These are phyloP conservation scores for Tubosaeta brunneosetosa DNA, from an alignment of 768 basidiomycete genomes.

Conservation along the genomic window DNA sequence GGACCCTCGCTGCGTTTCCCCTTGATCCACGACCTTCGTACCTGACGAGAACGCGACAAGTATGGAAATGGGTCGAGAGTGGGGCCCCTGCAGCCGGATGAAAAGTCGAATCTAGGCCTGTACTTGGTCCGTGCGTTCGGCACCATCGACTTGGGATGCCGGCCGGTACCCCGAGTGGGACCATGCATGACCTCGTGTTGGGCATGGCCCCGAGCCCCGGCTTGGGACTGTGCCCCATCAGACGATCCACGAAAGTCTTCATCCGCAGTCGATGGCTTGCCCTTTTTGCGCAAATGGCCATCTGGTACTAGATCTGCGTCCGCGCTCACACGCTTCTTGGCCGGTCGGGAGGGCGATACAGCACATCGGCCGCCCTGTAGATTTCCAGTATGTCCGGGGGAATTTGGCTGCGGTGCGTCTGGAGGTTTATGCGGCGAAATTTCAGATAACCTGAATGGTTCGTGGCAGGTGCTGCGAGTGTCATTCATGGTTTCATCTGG, in stretches of 20 bases:
- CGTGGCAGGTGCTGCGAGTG: not conserved
- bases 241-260: conserved; percentile 14
- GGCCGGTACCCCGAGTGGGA: conserved; percentile 5
- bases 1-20: conserved; percentile 7
- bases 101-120: conserved; percentile 14
- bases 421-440: conserved; percentile 41
- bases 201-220: not conserved
- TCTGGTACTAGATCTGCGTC: conserved; percentile 19
- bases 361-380: conserved; percentile 21
- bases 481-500: conserved; percentile 1
- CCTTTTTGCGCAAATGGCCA: conserved; percentile 28
- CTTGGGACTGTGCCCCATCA: conserved; percentile 12
- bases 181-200: not conserved
- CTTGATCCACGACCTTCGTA: conserved; percentile 8
- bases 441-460: conserved; percentile 45
- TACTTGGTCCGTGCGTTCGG: conserved; percentile 31
- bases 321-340: conserved; percentile 46
- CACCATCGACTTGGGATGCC: conserved; percentile 8
- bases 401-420: conserved; percentile 1
- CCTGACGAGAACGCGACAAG: conserved; percentile 11
- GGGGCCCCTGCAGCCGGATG: conserved; percentile 15
- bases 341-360: conserved; percentile 38
- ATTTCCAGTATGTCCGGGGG: conserved; percentile 8
- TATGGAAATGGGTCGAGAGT: conserved; percentile 18
- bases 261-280: conserved; percentile 20